phyloP scores from a whole-genome alignment of 768 basidiomycete species.

The Calvatia gigantea region DNA sequence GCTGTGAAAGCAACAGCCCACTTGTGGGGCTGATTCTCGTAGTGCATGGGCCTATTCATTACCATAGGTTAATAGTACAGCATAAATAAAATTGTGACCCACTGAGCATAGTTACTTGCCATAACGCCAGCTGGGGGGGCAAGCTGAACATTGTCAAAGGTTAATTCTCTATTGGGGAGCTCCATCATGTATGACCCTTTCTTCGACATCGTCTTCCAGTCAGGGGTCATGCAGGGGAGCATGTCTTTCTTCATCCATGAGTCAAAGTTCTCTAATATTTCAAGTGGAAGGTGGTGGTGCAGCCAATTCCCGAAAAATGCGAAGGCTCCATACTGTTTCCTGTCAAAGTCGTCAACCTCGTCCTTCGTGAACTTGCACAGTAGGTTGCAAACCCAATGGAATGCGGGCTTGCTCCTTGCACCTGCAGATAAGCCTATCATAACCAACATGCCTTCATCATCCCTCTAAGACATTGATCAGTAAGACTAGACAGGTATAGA shows the following conservation, averaged over 20 bases:
- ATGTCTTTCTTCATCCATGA: neutral
- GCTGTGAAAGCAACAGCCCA: constrained; percentile 14
- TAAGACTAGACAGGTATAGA: too few species aligned
- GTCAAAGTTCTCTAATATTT: constrained; percentile 11
- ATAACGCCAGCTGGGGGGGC: constrained; percentile 17
- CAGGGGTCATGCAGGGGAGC: constrained; percentile 8
- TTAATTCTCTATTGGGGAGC: neutral
- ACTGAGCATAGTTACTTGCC: constrained; percentile 18
- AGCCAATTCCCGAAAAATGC: constrained; percentile 16
- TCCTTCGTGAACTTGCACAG: neutral
- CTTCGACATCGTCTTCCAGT: neutral
- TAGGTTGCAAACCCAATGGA: constrained; percentile 18
- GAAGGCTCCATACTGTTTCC: constrained; percentile 9
- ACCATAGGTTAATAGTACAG: too few species aligned
- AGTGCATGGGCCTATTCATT: too few species aligned
- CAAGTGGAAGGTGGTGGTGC: constrained; percentile 6
- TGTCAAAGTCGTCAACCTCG: neutral
- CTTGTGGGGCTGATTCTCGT: constrained; percentile 17
- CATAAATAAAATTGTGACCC: too few species aligned
- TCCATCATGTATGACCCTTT: neutral
- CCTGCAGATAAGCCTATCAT: constrained; percentile 17
- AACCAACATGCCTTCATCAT: constrained; percentile 15
- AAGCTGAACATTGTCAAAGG: constrained; percentile 12
- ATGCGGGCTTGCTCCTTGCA: constrained; percentile 4
- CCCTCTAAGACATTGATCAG: constrained; percentile 7